These are phyloP conservation scores for Aspergillus wentii DNA, from an alignment of 495 filamentous ascomycete genomes.

Conservation along the genomic window DNA sequence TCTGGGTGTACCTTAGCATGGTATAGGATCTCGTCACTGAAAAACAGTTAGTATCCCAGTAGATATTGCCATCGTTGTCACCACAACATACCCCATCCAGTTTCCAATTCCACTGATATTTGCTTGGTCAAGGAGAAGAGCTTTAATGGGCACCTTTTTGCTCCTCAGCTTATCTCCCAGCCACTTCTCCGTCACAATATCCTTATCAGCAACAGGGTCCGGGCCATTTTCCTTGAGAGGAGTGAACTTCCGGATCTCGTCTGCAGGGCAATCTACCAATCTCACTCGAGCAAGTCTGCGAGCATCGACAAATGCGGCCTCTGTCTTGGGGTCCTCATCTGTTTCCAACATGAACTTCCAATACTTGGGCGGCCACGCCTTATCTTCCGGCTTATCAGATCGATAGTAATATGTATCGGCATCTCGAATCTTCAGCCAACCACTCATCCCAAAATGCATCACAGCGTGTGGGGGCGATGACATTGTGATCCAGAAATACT, in stretches of 20 bases:
- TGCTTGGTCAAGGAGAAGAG: constrained; percentile 80
- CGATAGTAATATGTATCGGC: constrained; percentile 76
- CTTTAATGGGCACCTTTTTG: constrained; percentile 81
- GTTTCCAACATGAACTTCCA: constrained; percentile 81
- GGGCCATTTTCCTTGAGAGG: constrained; percentile 89
- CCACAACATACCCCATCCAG: constrained; percentile 75
- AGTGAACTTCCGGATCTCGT: constrained; percentile 66
- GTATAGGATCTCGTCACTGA: constrained; percentile 81
- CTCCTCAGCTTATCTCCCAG: constrained; percentile 60
- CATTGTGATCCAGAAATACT: constrained; percentile 90
- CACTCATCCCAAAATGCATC: constrained; percentile 87
- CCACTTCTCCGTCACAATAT: constrained; percentile 68
- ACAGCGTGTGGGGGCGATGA: constrained; percentile 75
- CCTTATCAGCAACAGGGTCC: constrained; percentile 81
- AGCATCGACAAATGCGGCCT: constrained; percentile 80
- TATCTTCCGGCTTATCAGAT: constrained; percentile 52
- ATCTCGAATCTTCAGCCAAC: constrained; percentile 83
- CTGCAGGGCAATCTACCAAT: constrained; percentile 72
- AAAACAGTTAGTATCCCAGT: constrained; percentile 14
- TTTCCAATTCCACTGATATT: constrained; percentile 92
- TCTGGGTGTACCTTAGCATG: constrained; percentile 87
- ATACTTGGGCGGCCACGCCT: constrained; percentile 82
- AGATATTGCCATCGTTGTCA: neutral
- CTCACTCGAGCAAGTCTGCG: constrained; percentile 73
- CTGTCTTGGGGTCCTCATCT: constrained; percentile 50